Evolutionary conservation across 2,329 filamentous ascomycete species (phyloP).

Genomic region (Pestalotiopsis sp.): DNA sequence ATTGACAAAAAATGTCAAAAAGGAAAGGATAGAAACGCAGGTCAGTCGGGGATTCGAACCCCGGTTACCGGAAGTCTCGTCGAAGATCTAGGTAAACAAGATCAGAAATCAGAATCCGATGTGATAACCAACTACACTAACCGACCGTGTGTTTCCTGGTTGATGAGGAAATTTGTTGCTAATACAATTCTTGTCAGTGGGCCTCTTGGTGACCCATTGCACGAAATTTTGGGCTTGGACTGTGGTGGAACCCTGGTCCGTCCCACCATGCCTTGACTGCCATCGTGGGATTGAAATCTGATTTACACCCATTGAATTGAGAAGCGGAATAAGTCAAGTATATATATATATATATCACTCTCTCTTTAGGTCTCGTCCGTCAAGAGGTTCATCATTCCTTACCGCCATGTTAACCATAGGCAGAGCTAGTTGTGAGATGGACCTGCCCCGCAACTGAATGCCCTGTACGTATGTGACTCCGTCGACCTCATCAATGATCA

Average conservation of each 20-base stretch:
- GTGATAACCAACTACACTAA: neutral
- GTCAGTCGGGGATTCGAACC: neutral
- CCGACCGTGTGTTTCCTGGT: neutral
- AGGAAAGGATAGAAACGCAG: neutral
- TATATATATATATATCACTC: no score
- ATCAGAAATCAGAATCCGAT: neutral
- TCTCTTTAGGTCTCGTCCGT: no score
- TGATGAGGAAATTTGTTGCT: neutral
- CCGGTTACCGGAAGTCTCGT: neutral
- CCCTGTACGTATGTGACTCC: no score
- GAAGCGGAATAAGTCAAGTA: no score
- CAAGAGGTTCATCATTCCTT: no score
- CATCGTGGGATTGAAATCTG: neutral
- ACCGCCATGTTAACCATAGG: no score
- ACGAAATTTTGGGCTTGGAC: neutral
- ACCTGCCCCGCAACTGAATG: no score
- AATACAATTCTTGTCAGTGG: neutral
- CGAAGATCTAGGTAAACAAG: neutral
- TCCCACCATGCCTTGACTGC: neutral
- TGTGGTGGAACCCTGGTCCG: no score
- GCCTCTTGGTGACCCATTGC: neutral
- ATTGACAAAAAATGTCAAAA: neutral
- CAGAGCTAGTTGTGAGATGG: no score
- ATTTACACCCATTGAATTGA: no score
- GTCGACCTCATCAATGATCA: no score